Base-by-base conservation (phyloP, 2,329 filamentous ascomycete genomes). In the Colletotrichum somersetense region DNA sequence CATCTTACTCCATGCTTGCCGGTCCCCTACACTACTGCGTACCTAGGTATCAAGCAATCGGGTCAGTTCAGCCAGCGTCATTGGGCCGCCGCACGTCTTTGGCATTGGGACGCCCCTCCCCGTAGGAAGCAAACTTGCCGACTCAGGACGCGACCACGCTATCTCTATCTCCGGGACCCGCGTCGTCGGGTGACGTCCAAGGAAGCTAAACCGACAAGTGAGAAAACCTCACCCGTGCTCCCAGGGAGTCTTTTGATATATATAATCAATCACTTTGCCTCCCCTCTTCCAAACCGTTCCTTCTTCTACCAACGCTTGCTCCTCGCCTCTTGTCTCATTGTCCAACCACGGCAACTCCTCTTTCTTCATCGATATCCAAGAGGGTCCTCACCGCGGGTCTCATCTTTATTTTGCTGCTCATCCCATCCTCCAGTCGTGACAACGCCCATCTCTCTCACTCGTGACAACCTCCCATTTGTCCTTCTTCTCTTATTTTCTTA, bases 1-100 rank as follows among this genome's bases (percentile, higher is more conserved):
- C 72, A 73, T 73, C 71, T 58, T 66, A 71, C 66, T 70, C 62
- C 68, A 59, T 61, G 61, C 56, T 59, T 59, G 62, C 66, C 72
- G 68, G 72, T 23, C 65, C 72, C 72, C 63, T 72, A 30, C 30
- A 30, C 30, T 30, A 30, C 30, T 30, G 30, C 30, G 30, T 30
- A 30, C 4, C 30, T 30, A 30, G 30, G 30, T 5, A 30, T 70
- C 56, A 64, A 73, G 69, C 66, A 52, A 66, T 59, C 70, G 73
- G 70, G 30, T 38, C 73, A 74, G 63, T 70, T 65, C 67, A 66
- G 66, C 64, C 57, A 64, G 63, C 48, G 46, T 26, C 40, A 72
- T 72, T 72, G 69, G 66, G 23, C 48, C 48, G 44, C 30, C 23
- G 61, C 59, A 38, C 55, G 26, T 42, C 50, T 52, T 18, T 52